Evolutionary conservation across 2,329 filamentous ascomycete genomes (phyloP), one percentile per base, ranked within the genome.

Genomic region (Sodiomyces alkalinus): DNA sequence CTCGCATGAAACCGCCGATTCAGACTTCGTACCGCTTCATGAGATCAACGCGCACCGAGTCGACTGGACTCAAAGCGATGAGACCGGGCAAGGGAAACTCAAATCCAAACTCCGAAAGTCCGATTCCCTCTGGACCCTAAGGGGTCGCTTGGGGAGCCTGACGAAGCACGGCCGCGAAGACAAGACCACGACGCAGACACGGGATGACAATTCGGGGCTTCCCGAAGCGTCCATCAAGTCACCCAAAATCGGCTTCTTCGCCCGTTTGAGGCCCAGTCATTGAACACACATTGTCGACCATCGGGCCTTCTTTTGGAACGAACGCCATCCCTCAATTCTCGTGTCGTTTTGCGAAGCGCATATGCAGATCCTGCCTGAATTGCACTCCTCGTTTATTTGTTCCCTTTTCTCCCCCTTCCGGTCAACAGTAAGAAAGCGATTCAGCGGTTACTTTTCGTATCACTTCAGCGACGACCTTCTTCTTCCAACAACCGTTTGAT

Each of bases 31-130:
- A 32, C 32, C 37, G 15, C 34, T 33, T 4, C 36, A 34, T 34
- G 24, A 41, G 4, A 29, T 41, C 10, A 36, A 53, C 17, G 49
- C 57, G 30, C 53, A 56, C 38, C 52, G 58, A 18, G 60, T 63
- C 31, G 67, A 74, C 44, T 74, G 69, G 69, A 63, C 64, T 17
- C 68, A 74, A 42, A 62, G 57, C 39, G 68, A 72, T 35, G 63
- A 71, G 45, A 27, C 39, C 11, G 27, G 35, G 33, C 35, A 39
- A 35, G 23, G 8, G 6, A 39, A 37, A 38, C 26, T 29, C 19
- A 35, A 38, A 23, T 26, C 31, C 21, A 27, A 27, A 20, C 41
- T 64, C 28, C 45, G 51, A 25, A 64, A 55, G 39, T 51, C 51
- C 21, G 61, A 64, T 20, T 67, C 64, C 1, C 54, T 58, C 25